phyloP scores from a whole-genome alignment of 2,329 filamentous ascomycete species.

The Esteya vermicola region DNA sequence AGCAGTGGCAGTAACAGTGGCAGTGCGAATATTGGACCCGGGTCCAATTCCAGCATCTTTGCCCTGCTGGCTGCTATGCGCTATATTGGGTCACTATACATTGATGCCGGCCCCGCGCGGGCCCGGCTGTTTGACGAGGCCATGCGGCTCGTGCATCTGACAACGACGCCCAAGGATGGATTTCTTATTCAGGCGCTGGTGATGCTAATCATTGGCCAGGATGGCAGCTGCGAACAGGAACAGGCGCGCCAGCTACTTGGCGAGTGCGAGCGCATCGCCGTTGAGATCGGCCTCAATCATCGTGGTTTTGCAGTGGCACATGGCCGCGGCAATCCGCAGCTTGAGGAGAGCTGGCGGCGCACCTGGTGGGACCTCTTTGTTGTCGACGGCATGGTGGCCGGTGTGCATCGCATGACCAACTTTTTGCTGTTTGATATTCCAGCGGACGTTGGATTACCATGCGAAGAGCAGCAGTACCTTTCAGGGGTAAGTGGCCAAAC shows the following conservation, averaged over 20 bases:
- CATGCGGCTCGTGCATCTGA: conserved; percentile 32
- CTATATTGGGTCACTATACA: conserved; percentile 41
- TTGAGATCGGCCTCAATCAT: conserved; percentile 64
- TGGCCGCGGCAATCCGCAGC: conserved; percentile 47
- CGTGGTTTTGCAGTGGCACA: conserved; percentile 50
- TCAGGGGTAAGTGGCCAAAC: conserved; percentile 36
- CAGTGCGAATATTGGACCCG: too few relatives aligned
- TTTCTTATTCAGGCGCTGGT: conserved; percentile 66
- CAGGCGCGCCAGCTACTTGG: conserved; percentile 53
- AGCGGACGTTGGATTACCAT: conserved; percentile 60
- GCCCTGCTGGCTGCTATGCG: conserved; percentile 39
- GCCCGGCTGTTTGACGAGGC: conserved; percentile 45
- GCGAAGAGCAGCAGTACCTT: conserved; percentile 63
- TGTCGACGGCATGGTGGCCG: conserved; percentile 74
- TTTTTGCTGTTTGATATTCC: conserved; percentile 55
- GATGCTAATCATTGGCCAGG: conserved; percentile 61
- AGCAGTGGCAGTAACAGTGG: too few relatives aligned
- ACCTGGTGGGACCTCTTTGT: conserved; percentile 84
- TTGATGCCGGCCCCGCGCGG: conserved; percentile 30
- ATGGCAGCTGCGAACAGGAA: conserved; percentile 59
- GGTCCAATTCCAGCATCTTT: conserved; percentile 23
- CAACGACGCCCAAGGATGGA: conserved; percentile 33
- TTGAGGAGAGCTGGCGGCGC: conserved; percentile 73
- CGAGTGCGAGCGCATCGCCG: conserved; percentile 54
- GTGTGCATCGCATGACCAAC: conserved; percentile 58